Conservation (phyloP, 2,329 filamentous ascomycete species). For the Trichophyton rubrum region DNA sequence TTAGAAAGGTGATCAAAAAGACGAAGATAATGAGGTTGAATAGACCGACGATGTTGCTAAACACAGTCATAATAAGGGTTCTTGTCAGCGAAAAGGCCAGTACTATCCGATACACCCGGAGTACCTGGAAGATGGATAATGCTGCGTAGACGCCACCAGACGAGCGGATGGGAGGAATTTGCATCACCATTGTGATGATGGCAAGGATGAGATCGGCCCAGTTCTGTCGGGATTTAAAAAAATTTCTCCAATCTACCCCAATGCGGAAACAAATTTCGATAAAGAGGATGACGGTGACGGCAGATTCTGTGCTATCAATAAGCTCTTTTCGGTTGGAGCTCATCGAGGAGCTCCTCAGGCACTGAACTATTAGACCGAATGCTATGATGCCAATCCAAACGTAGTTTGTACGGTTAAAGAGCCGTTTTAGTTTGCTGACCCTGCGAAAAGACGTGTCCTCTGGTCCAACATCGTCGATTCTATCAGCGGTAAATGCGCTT, state of each 20-base stretch:
- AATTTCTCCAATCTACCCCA: constrained; percentile 63
- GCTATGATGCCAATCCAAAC: constrained; percentile 73
- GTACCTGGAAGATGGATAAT: constrained; percentile 84
- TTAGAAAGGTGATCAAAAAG: constrained; percentile 86
- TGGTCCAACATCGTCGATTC: constrained; percentile 40
- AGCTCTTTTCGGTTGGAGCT: constrained; percentile 45
- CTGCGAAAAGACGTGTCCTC: constrained; percentile 24
- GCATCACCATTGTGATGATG: constrained; percentile 69
- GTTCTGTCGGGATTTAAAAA: constrained; percentile 62
- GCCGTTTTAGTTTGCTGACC: constrained; percentile 46
- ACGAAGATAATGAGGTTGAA: constrained; percentile 92
- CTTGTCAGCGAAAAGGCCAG: constrained; percentile 77
- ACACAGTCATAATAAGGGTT: constrained; percentile 70
- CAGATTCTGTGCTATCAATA: constrained; percentile 59
- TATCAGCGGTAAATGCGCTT: constrained; percentile 77
- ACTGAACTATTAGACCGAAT: constrained; percentile 67
- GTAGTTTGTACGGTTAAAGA: constrained; percentile 61
- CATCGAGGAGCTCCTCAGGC: constrained; percentile 66
- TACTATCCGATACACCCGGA: constrained; percentile 84
- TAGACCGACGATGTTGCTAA: constrained; percentile 85
- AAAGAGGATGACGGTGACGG: constrained; percentile 65
- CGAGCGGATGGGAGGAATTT: constrained; percentile 66
- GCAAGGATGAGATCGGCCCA: constrained; percentile 69
- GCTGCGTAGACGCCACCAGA: constrained; percentile 66
- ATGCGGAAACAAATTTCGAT: constrained; percentile 75